Evolutionary conservation across 2,329 filamentous ascomycete genomes (phyloP).

Genomic region (Pestalotiopsis sp.): DNA sequence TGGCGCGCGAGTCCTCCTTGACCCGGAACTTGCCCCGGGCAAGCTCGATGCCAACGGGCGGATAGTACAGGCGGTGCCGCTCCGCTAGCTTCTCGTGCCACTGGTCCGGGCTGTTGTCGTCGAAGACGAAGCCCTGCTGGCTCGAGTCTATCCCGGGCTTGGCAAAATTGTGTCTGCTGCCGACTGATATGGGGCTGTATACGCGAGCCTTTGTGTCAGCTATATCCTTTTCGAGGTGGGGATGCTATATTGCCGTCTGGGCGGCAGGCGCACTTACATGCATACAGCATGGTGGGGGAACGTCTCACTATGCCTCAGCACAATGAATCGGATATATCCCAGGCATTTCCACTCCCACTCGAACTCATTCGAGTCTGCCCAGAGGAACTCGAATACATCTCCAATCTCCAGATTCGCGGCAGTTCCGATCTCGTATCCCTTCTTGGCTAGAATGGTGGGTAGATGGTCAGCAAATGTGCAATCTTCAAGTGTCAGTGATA

Average conservation of each 20-base stretch:
- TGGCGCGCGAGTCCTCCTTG: slow-evolving; percentile 38
- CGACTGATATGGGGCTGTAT: slow-evolving; percentile 35
- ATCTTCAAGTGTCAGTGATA: background rate
- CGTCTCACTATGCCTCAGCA: slow-evolving; percentile 37
- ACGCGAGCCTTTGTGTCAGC: background rate
- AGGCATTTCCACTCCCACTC: slow-evolving; percentile 42
- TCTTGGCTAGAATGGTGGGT: slow-evolving; percentile 26
- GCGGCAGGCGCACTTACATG: slow-evolving; percentile 31
- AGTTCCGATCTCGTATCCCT: slow-evolving; percentile 38
- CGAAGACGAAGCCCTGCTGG: slow-evolving; percentile 37
- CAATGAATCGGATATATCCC: slow-evolving; percentile 38
- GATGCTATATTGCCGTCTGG: background rate
- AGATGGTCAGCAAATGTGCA: background rate
- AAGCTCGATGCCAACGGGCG: slow-evolving; percentile 35
- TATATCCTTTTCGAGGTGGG: background rate
- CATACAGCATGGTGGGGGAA: slow-evolving; percentile 38
- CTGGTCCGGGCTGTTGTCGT: slow-evolving; percentile 27
- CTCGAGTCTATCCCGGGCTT: slow-evolving; percentile 38
- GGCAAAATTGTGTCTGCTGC: slow-evolving; percentile 37
- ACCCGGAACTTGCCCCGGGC: slow-evolving; percentile 34
- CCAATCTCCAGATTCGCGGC: slow-evolving; percentile 36
- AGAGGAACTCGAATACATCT: slow-evolving; percentile 42
- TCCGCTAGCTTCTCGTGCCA: slow-evolving; percentile 27
- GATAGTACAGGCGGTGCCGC: slow-evolving; percentile 34
- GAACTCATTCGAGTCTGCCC: slow-evolving; percentile 37